phyloP scores from a whole-genome alignment of 2,329 filamentous ascomycete species.

The Tolypocladium guangdongense region DNA sequence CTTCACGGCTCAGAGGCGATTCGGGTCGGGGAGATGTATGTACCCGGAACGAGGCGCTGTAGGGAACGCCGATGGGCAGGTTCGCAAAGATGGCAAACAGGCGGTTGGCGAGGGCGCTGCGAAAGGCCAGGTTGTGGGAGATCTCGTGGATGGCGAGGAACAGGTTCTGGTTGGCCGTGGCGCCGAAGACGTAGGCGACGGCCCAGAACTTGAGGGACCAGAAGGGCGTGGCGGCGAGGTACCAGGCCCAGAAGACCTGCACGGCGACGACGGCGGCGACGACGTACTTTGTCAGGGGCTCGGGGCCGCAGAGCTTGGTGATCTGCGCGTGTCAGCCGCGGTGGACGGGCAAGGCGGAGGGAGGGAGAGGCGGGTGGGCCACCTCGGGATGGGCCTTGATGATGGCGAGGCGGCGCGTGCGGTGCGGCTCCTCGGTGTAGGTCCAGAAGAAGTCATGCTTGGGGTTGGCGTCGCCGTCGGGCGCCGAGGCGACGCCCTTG shows the following conservation, averaged over 20 bases:
- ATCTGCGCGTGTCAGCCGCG: slow-evolving; percentile 50
- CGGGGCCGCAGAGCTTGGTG: slow-evolving; percentile 91
- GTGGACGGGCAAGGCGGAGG: background rate
- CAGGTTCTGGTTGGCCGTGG: slow-evolving; percentile 94
- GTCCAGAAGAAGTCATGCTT: slow-evolving; percentile 81
- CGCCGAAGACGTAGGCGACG: slow-evolving; percentile 82
- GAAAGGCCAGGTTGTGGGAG: slow-evolving; percentile 93
- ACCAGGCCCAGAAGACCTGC: slow-evolving; percentile 67
- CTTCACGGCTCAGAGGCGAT: too few relatives aligned
- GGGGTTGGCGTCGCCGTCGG: slow-evolving; percentile 8
- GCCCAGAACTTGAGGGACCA: slow-evolving; percentile 77
- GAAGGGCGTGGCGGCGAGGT: slow-evolving; percentile 66
- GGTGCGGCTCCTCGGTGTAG: slow-evolving; percentile 95
- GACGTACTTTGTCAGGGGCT: slow-evolving; percentile 90
- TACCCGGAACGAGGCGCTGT: slow-evolving; percentile 89
- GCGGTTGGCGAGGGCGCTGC: slow-evolving; percentile 67
- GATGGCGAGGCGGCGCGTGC: slow-evolving; percentile 80
- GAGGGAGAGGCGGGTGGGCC: background rate
- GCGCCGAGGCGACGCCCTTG: slow-evolving; percentile 11
- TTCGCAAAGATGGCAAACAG: slow-evolving; percentile 89
- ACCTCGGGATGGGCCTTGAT: slow-evolving; percentile 98
- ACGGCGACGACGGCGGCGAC: slow-evolving; percentile 74
- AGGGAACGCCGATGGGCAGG: slow-evolving; percentile 88
- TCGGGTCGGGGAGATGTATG: slow-evolving; percentile 14
- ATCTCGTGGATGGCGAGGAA: slow-evolving; percentile 99